These are phyloP conservation scores for Leccinum fallax DNA, from an alignment of 1,284 basidiomycete species.

Conservation along the genomic window DNA sequence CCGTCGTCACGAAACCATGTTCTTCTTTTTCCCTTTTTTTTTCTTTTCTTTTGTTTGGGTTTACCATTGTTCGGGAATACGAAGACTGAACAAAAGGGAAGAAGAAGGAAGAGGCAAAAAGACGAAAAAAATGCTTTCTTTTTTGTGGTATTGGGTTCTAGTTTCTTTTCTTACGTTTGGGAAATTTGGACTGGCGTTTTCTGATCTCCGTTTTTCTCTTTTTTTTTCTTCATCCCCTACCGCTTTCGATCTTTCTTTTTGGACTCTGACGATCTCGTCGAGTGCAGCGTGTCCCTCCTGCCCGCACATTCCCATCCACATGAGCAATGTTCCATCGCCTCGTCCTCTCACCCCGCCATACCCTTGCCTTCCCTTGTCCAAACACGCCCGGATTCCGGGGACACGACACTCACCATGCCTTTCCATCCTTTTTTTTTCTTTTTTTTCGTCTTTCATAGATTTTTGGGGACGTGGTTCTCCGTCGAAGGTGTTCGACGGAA, in stretches of 20 bases:
- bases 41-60: not conserved
- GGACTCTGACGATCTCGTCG: not conserved
- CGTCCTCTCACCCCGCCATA: not conserved
- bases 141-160: not conserved
- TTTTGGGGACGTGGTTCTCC: not conserved
- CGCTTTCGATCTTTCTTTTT: not conserved
- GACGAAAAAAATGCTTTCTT: not conserved
- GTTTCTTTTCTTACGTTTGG: not conserved
- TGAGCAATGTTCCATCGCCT: not conserved
- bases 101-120: not conserved
- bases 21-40: not conserved
- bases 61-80: not conserved
- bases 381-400: not conserved
- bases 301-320: not conserved
- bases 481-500: not conserved
- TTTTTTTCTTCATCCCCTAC: not conserved
- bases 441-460: not conserved
- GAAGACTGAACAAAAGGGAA: not conserved
- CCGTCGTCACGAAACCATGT: not conserved
- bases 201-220: not conserved
- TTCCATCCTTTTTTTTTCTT: not conserved
- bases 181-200: not conserved
- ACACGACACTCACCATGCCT: not conserved
- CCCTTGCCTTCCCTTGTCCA: not conserved
- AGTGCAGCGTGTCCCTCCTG: not conserved